phyloP scores from a whole-genome alignment of 441 rosid species.

The Bruguiera hainesii region DNA sequence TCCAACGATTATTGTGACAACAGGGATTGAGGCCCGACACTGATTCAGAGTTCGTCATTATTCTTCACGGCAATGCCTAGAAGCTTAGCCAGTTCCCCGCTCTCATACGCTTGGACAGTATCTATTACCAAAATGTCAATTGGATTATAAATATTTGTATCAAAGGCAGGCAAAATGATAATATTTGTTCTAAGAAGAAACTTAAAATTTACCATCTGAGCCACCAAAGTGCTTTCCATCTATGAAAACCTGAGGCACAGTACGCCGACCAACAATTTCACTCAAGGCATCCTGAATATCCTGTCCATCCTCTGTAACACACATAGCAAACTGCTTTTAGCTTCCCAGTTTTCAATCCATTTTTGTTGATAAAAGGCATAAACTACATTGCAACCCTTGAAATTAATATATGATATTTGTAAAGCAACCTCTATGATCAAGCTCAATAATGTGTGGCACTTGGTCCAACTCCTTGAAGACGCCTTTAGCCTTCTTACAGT shows the following conservation, averaged over 20 bases:
- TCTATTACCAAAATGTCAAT: slow-evolving; percentile 38
- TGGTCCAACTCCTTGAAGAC: slow-evolving; percentile 65
- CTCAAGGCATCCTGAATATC: slow-evolving; percentile 64
- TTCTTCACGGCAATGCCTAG: slow-evolving; percentile 32
- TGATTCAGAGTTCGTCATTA: slow-evolving; percentile 35
- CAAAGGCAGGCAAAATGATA: neutral
- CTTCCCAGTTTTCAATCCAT: neutral
- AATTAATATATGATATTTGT: too few relatives aligned
- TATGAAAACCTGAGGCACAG: slow-evolving; percentile 92
- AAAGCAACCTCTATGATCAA: slow-evolving; percentile 57
- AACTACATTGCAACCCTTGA: too few relatives aligned
- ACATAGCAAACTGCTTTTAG: neutral
- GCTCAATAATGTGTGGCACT: slow-evolving; percentile 67
- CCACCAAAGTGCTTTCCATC: slow-evolving; percentile 89
- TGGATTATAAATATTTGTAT: slow-evolving; percentile 1
- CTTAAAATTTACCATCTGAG: slow-evolving; percentile 59
- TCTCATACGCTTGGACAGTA: slow-evolving; percentile 66
- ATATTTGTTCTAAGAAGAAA: neutral
- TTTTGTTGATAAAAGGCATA: too few relatives aligned
- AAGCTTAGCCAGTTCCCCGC: slow-evolving; percentile 64
- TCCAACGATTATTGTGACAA: neutral
- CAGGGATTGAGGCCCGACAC: neutral
- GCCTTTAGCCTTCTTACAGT: slow-evolving; percentile 72
- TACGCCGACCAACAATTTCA: slow-evolving; percentile 61
- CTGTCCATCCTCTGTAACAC: slow-evolving; percentile 63